Evolutionary conservation across 163 green algal species (phyloP), one percentile per base, ranked within the genome.

Genomic region (Chloroidium sp.): DNA sequence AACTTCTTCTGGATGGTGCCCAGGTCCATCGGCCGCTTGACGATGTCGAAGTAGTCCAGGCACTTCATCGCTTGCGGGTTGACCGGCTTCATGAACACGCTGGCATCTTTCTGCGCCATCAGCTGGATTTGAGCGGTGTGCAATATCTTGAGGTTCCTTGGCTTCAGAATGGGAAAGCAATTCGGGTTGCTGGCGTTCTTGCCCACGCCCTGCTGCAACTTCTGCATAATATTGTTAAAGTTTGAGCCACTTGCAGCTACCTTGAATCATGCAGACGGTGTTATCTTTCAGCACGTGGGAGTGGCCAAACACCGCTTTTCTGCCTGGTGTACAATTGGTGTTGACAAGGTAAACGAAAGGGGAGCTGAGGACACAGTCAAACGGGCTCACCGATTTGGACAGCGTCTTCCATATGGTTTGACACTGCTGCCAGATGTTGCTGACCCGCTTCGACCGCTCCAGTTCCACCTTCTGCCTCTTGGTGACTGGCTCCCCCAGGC

Each of bases 1-100:
- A 87, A 86, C 84, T 91, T 93, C 62, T 85, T 79, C 3, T 87
- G 83, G 59, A 97, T 88, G 10, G 92, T 97, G 77, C 87, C 86
- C 59, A 98, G 85, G 86, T 97, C 94, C 92, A 97, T 97, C n/a
- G 94, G 94, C 4, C 91, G 81, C 74, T 93, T 93, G 82, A 98
- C 91, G 78, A 95, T 89, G 62, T 88, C 84, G 77, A 87, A 89
- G 85, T 98, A 98, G 83, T 95, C 90, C 2, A 72, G 64, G 62
- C 69, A 79, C 1, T 61, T 79, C 13, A 93, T 81, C 74, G 80
- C 85, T 6, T 88, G 75, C 4, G 86, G 82, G 81, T 95, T 88
- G 60, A 97, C 93, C 2, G 92, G 92, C 79, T 86, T 76, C 60
- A 83, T 77, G 84, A 97, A 97, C 0, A 86, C 59, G 36, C 79